A percentile compares a stretch with the other conserved stretches of the same genome.
These are phyloP conservation scores for Neonectria magnoliae DNA, from an alignment of 2,329 filamentous ascomycete species.

Conservation along the genomic window DNA sequence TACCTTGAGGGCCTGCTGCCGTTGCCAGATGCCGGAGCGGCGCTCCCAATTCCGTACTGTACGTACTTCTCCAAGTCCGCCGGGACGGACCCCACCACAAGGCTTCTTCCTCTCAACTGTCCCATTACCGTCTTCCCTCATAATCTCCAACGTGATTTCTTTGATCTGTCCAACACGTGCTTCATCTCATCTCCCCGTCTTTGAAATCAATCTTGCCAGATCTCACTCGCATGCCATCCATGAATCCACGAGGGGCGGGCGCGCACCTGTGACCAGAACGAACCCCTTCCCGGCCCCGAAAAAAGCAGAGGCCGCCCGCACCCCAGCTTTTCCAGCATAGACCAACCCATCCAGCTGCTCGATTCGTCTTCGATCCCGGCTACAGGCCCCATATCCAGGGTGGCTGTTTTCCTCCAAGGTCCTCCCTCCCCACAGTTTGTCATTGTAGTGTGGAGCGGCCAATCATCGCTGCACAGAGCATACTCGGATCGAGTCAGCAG, in stretches of 20 bases:
- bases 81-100: constrained; percentile 25
- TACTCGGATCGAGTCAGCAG: constrained; percentile 37
- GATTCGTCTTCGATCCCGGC: constrained; percentile 34
- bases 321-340: constrained; percentile 21
- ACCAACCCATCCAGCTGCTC: constrained; percentile 23
- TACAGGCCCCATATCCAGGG: constrained; percentile 20
- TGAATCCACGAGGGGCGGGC: constrained; percentile 1
- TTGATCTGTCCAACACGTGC: background rate
- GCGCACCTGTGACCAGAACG: constrained; percentile 10
- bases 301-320: constrained; percentile 29
- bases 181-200: constrained; percentile 19
- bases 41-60: background rate
- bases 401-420: constrained; percentile 15
- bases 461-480: constrained; percentile 31
- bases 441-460: constrained; percentile 41
- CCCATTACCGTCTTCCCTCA: constrained; percentile 14
- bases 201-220: constrained; percentile 16
- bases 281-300: constrained; percentile 18
- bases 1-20: background rate
- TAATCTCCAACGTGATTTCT: background rate
- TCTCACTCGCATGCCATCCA: constrained; percentile 20
- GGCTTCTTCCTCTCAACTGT: constrained; percentile 26
- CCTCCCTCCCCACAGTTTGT: constrained; percentile 36
- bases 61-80: background rate
- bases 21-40: background rate